Conservation (phyloP, 2,329 filamentous ascomycete genomes). For the Cladosporium oxysporum region DNA sequence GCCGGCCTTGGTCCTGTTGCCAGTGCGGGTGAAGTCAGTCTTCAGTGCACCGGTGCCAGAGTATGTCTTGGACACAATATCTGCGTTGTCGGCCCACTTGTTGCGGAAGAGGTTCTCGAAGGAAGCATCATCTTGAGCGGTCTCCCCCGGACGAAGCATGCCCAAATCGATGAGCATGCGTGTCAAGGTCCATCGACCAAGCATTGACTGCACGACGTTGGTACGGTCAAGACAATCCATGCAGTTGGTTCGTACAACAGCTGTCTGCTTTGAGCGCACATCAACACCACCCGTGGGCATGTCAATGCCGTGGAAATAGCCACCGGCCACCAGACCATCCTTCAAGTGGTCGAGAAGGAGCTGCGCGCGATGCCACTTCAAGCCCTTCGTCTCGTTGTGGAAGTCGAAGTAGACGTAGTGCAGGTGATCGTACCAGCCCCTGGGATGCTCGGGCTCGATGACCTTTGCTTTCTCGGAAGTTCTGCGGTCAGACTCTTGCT, state of each 20-base stretch:
- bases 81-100: conserved; percentile 97
- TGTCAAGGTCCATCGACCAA: conserved; percentile 84
- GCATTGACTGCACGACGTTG: conserved; percentile 97
- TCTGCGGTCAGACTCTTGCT: conserved; percentile 60
- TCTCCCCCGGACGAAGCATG: conserved; percentile 72
- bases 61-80: conserved; percentile 89
- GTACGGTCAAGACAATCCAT: conserved; percentile 99
- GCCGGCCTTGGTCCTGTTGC: conserved; percentile 80
- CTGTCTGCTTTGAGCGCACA: conserved; percentile 76
- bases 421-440: conserved; percentile 73
- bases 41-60: conserved; percentile 96
- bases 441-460: conserved; percentile 64
- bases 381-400: conserved; percentile 93
- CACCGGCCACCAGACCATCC: conserved; percentile 73
- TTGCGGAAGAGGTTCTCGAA: conserved; percentile 96
- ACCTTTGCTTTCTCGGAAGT: conserved; percentile 80
- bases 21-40: conserved; percentile 95
- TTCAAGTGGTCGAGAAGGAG: conserved; percentile 80
- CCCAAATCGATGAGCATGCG: conserved; percentile 86
- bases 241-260: conserved; percentile 94
- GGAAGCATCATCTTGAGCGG: conserved; percentile 73
- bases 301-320: conserved; percentile 91
- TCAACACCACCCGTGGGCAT: conserved; percentile 75
- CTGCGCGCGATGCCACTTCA: conserved; percentile 89
- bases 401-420: conserved; percentile 99